Percentiles rank a stretch among this genome's conserved stretches.
Evolutionary conservation across 345 rosid genomes (phyloP).

Genomic region (Triadica sebifera): DNA sequence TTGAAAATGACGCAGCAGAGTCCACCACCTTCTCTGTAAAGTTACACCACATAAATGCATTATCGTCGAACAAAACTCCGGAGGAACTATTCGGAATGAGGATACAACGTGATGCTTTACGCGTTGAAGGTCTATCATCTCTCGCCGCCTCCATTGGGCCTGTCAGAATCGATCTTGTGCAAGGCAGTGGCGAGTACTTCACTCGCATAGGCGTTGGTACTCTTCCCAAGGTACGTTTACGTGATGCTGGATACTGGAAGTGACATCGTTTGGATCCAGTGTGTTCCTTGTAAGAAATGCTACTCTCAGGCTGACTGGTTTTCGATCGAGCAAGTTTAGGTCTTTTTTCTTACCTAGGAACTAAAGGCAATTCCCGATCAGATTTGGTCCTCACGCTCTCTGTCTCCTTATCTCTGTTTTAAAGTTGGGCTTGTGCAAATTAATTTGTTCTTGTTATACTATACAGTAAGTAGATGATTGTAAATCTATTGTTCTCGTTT

Average conservation of each 20-base stretch:
- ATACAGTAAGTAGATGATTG: too few species aligned
- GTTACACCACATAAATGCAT: slow-evolving; percentile 76
- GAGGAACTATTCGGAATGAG: slow-evolving; percentile 62
- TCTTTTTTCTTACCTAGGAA: too few species aligned
- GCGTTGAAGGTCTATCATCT: slow-evolving; percentile 45
- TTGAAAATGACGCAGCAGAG: slow-evolving; percentile 1
- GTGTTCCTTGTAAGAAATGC: slow-evolving; percentile 85
- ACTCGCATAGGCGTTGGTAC: slow-evolving; percentile 93
- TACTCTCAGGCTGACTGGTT: slow-evolving; percentile 82
- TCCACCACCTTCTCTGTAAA: slow-evolving; percentile 40
- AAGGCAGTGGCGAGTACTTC: slow-evolving; percentile 97
- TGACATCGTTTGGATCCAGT: slow-evolving; percentile 93
- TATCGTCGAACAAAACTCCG: slow-evolving; percentile 50
- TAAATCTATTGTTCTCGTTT: too few species aligned
- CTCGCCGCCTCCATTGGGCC: slow-evolving; percentile 28
- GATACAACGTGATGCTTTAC: slow-evolving; percentile 64
- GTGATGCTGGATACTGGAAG: slow-evolving; percentile 95
- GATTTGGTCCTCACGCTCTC: too few species aligned
- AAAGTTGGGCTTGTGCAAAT: too few species aligned
- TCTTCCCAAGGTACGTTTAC: slow-evolving; percentile 69
- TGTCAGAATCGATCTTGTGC: slow-evolving; percentile 60
- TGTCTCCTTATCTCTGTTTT: too few species aligned
- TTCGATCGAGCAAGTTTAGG: slow-evolving; percentile 69
- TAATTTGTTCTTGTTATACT: too few species aligned
- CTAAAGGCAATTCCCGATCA: too few species aligned